A percentile compares a stretch with the other conserved stretches of the same genome.
These are phyloP conservation scores for Toxicodendron radicans DNA, from an alignment of 345 rosid species.

Conservation along the genomic window DNA sequence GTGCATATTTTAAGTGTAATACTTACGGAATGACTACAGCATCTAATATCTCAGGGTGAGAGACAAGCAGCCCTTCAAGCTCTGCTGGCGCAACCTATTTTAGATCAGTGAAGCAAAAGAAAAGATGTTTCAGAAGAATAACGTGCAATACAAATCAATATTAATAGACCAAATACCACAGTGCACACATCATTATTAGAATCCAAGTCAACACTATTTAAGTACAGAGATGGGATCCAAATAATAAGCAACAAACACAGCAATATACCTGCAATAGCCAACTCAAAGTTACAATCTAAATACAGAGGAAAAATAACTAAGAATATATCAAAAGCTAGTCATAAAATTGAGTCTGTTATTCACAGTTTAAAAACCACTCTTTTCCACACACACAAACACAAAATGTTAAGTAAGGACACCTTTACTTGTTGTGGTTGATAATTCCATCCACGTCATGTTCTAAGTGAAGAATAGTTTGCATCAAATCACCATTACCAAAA, in stretches of 20 bases:
- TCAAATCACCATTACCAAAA: background rate
- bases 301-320: background rate
- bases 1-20: background rate
- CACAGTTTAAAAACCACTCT: no score
- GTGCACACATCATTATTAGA: background rate
- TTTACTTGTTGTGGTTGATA: no score
- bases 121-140: background rate
- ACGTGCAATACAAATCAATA: background rate
- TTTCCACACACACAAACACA: no score
- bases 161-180: background rate
- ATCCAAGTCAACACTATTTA: background rate
- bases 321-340: background rate
- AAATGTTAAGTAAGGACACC: no score
- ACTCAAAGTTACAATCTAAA: background rate
- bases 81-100: slow-evolving; percentile 94
- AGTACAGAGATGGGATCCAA: background rate
- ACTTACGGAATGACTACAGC: slow-evolving; percentile 94
- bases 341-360: no score
- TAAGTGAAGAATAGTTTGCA: background rate
- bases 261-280: background rate
- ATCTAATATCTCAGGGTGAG: slow-evolving; percentile 80
- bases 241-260: background rate
- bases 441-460: background rate
- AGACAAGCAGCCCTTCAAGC: slow-evolving; percentile 86
- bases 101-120: slow-evolving; percentile 12